phyloP scores from a whole-genome alignment of 2,329 filamentous ascomycete genomes.

The Epichloe glyceriae region DNA sequence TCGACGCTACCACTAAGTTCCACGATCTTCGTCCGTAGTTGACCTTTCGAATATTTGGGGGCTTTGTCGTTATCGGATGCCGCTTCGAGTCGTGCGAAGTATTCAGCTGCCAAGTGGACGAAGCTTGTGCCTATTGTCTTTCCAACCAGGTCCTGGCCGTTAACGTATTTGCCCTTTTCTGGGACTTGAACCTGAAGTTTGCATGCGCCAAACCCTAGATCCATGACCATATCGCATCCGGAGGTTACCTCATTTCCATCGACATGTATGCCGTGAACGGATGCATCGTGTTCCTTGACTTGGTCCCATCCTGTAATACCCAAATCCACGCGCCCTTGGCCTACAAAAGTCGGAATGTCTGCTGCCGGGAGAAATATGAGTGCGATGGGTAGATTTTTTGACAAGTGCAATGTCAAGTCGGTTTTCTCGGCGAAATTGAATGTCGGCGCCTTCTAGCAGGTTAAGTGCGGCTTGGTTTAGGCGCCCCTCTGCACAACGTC shows the following conservation, averaged over 20 bases:
- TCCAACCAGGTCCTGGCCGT: slow-evolving; percentile 68
- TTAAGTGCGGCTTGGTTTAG: slow-evolving; percentile 81
- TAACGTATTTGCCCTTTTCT: slow-evolving; percentile 59
- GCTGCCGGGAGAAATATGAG: slow-evolving; percentile 94
- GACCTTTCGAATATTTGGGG: slow-evolving; percentile 25
- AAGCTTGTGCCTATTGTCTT: slow-evolving; percentile 96
- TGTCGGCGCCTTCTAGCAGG: slow-evolving; percentile 83
- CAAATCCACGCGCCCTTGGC: slow-evolving; percentile 83
- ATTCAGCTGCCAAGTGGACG: slow-evolving; percentile 67
- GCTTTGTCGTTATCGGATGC: slow-evolving; percentile 28
- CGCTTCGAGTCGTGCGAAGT: slow-evolving; percentile 68
- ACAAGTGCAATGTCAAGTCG: slow-evolving; percentile 95
- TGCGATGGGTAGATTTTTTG: slow-evolving; percentile 87
- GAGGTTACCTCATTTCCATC: slow-evolving; percentile 32
- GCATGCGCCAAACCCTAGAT: slow-evolving; percentile 82
- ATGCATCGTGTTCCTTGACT: slow-evolving; percentile 76
- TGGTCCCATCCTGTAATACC: slow-evolving; percentile 93
- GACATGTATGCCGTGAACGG: slow-evolving; percentile 35
- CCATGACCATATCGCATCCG: slow-evolving; percentile 74
- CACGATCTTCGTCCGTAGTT: slow-evolving; percentile 76
- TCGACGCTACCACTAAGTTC: slow-evolving; percentile 95
- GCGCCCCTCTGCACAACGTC: slow-evolving; percentile 55
- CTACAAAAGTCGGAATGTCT: slow-evolving; percentile 95
- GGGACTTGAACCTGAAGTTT: slow-evolving; percentile 96
- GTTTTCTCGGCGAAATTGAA: slow-evolving; percentile 91